phyloP scores from a whole-genome alignment of 2,329 filamentous ascomycete genomes.

The Beauveria sp. region DNA sequence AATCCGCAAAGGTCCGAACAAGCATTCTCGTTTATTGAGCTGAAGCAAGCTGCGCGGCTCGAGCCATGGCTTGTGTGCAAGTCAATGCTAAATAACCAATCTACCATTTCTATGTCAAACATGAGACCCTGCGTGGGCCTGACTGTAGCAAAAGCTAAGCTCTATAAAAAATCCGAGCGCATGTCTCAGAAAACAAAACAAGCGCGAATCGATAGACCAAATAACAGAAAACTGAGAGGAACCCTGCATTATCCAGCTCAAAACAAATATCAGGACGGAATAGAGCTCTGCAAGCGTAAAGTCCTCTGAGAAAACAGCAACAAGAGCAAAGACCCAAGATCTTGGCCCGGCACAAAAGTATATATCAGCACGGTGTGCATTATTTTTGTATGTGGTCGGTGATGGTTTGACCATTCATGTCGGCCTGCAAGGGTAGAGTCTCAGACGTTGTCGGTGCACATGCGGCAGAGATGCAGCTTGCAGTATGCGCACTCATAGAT shows the following conservation, averaged over 20 bases:
- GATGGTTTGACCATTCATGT: not conserved
- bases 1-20: not conserved
- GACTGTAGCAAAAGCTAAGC: not conserved
- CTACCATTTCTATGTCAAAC: conserved; percentile 1
- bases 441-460: conserved; percentile 3
- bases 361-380: not conserved
- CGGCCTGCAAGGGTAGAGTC: not conserved
- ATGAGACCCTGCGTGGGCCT: not conserved
- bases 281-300: not conserved
- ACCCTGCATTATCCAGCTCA: not conserved
- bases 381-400: not conserved
- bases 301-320: not conserved
- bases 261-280: not conserved
- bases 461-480: conserved; percentile 56
- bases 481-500: conserved; percentile 65
- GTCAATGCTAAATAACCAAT: not conserved
- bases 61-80: not conserved
- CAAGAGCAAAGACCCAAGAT: not conserved
- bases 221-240: not conserved
- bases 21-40: not conserved
- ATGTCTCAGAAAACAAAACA: not conserved
- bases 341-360: not conserved
- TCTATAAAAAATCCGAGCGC: not conserved
- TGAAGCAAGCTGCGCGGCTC: not conserved
- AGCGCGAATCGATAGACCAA: not conserved